Base-by-base conservation (phyloP, 768 basidiomycete genomes). In the Stropharia rugosoannulata region DNA sequence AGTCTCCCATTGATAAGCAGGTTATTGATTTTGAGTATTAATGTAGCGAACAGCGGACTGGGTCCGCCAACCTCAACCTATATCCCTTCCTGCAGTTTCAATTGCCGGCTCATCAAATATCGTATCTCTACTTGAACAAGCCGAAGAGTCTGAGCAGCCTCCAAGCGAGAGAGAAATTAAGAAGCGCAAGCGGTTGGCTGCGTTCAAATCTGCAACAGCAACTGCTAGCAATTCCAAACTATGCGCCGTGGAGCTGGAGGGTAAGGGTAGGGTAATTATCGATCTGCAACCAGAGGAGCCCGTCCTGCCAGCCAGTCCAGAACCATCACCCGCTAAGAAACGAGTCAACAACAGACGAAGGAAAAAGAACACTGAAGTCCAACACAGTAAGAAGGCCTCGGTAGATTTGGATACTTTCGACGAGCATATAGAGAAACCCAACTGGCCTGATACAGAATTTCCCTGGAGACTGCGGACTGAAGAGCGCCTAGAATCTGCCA, bases 381-480 rank as follows among this genome's bases (percentile, higher is more conserved):
- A 56, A 13, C 48, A 68, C 36, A 74, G 74, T 40, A 75, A 76
- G 61, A 69, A 69, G 57, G 56, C 62, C 0, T 54, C 61, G 1
- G 63, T 65, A 4, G 56, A 60, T 15, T 60, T 59, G 47, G 52
- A 59, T 16, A 51, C 60, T 5, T 62, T 65, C 16, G 76, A 76
- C 37, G 70, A 70, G n/a, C 59, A 65, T 4, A 46, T 66, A 1
- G 79, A 81, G 36, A 79, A 71, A 51, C 87, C 89, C 9, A 86
- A 89, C 64, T 93, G 91, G 90, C 86, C 86, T 6, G 91, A 93
- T 62, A 60, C 75, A 7, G 84, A 84, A 68, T 92, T 91, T 63
- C 90, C 91, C 18, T 93, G 90, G 91, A 80, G 80, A 47, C 65
- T 86, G 59, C 75, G 85, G 51, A 75, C 73, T n/a, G 76, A 82